These are phyloP conservation scores for Eucalyptus urophylla DNA, from an alignment of 345 rosid species.

Conservation along the genomic window DNA sequence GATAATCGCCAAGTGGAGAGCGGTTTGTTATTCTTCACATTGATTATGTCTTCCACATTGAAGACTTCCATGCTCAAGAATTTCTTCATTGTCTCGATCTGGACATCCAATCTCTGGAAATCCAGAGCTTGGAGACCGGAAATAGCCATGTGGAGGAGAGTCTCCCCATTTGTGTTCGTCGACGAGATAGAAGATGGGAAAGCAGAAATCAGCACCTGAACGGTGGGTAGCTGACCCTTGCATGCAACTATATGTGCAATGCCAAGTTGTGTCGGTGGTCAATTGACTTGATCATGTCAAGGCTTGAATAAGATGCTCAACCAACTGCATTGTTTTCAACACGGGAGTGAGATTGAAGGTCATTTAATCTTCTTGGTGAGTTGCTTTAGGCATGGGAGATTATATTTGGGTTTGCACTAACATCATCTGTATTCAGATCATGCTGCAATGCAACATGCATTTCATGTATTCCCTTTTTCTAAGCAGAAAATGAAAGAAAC, in stretches of 20 bases:
- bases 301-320: constrained; percentile 37
- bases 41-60: constrained; percentile 31
- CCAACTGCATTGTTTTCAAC: constrained; percentile 35
- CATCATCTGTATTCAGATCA: background rate
- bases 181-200: constrained; percentile 37
- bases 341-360: background rate
- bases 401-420: background rate
- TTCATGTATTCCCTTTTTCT: too few species aligned
- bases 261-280: constrained; percentile 73
- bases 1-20: constrained; percentile 69
- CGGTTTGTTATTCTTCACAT: constrained; percentile 48
- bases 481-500: background rate
- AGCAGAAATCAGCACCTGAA: constrained; percentile 36
- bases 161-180: constrained; percentile 57
- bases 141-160: constrained; percentile 66
- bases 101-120: constrained; percentile 61
- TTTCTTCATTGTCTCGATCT: constrained; percentile 56
- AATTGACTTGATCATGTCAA: constrained; percentile 23
- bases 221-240: constrained; percentile 56
- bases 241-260: constrained; percentile 57
- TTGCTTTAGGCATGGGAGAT: background rate
- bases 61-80: constrained; percentile 17
- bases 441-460: background rate
- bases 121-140: constrained; percentile 66
- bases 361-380: background rate